A percentile compares a stretch with the other conserved stretches of the same genome.
These are phyloP conservation scores for Hapsidospora chrysogenum DNA, from an alignment of 495 filamentous ascomycete species.

Conservation along the genomic window DNA sequence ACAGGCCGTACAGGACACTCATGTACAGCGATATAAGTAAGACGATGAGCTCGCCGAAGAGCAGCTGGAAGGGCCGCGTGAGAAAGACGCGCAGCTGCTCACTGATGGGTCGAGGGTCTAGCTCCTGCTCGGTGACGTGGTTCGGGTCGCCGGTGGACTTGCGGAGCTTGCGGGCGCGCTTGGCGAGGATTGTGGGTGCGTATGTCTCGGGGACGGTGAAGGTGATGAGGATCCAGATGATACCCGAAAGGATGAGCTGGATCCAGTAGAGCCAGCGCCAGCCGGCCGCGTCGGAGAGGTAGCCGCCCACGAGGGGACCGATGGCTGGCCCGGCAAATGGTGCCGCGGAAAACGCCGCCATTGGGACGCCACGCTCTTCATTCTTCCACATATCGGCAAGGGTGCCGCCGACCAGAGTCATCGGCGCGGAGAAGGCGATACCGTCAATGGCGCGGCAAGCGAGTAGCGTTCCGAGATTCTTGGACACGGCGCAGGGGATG, in stretches of 20 bases:
- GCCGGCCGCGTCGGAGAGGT: slow-evolving; percentile 45
- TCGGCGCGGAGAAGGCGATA: slow-evolving; percentile 68
- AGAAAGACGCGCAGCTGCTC: slow-evolving; percentile 52
- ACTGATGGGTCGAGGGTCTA: slow-evolving; percentile 46
- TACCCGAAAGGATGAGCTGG: slow-evolving; percentile 50
- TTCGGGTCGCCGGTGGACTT: slow-evolving; percentile 41
- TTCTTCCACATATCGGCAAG: slow-evolving; percentile 66
- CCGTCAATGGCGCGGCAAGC: slow-evolving; percentile 60
- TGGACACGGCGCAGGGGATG: slow-evolving; percentile 59
- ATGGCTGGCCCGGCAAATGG: slow-evolving; percentile 64
- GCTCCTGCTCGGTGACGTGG: slow-evolving; percentile 57
- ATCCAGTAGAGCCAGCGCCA: slow-evolving; percentile 87
- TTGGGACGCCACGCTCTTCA: slow-evolving; percentile 70
- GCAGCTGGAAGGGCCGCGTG: slow-evolving; percentile 60
- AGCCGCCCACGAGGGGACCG: slow-evolving; percentile 61
- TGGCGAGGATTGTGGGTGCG: slow-evolving; percentile 50
- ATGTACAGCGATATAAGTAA: slow-evolving; percentile 63
- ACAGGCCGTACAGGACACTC: slow-evolving; percentile 58
- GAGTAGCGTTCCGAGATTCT: slow-evolving; percentile 58
- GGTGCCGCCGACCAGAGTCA: slow-evolving; percentile 69
- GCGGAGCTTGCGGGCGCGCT: slow-evolving; percentile 49
- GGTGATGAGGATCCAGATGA: slow-evolving; percentile 52
- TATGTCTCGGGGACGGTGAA: slow-evolving; percentile 76
- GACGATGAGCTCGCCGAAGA: slow-evolving; percentile 67
- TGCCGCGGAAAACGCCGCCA: slow-evolving; percentile 72